Evolutionary conservation across 1,139 yeast species (phyloP).

Genomic region (Yarrowia galli): DNA sequence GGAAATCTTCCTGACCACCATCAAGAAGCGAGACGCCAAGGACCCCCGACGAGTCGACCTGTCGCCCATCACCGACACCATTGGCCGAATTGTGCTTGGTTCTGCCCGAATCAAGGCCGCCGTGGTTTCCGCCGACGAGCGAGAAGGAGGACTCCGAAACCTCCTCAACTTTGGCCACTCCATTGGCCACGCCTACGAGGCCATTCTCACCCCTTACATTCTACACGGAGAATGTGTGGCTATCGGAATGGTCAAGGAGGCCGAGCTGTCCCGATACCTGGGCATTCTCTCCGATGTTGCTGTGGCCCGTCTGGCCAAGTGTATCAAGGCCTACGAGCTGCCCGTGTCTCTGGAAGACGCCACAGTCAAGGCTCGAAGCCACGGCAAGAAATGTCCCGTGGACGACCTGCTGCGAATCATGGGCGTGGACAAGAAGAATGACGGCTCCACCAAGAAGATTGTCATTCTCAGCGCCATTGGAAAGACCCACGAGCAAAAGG

Average conservation of each 20-base stretch:
- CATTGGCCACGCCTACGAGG: constrained; percentile 98
- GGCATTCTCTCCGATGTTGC: constrained; percentile 92
- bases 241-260: constrained; percentile 92
- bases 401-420: constrained; percentile 77
- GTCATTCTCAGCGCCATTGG: constrained; percentile 88
- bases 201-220: constrained; percentile 93
- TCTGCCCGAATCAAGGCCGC: constrained; percentile 91
- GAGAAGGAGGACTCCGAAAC: constrained; percentile 94
- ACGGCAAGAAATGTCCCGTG: constrained; percentile 72
- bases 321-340: constrained; percentile 82
- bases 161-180: constrained; percentile 95
- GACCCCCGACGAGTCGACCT: constrained; percentile 60
- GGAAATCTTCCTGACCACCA: constrained; percentile 67
- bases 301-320: constrained; percentile 86
- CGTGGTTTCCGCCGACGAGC: constrained; percentile 93
- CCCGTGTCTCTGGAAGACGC: constrained; percentile 83
- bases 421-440: constrained; percentile 97
- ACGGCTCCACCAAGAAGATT: constrained; percentile 86
- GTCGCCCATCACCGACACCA: constrained; percentile 70
- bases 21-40: constrained; percentile 55
- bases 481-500: constrained; percentile 84
- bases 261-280: constrained; percentile 88
- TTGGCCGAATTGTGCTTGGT: constrained; percentile 80
- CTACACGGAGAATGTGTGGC: constrained; percentile 98
- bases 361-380: constrained; percentile 71